A percentile compares a stretch with the other conserved stretches of the same genome.
phyloP scores from a whole-genome alignment of 176 grass and related monocot genomes.

The Aegilops speltoides region DNA sequence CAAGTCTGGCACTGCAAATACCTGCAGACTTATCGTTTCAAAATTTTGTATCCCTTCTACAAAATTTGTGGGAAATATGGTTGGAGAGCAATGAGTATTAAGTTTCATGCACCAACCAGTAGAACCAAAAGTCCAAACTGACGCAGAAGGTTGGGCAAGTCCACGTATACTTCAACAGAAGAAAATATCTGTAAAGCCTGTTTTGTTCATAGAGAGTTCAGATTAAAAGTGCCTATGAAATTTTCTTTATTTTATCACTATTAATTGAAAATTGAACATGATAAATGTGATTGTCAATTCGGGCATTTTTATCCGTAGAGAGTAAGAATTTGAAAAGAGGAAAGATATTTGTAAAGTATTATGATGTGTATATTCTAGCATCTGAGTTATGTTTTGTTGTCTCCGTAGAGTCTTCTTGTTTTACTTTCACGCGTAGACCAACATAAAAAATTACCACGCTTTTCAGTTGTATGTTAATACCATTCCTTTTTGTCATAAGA shows the following conservation, averaged over 20 bases:
- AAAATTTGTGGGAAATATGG: not conserved
- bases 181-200: not conserved
- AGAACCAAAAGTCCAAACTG: not conserved
- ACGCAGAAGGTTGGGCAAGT: not conserved
- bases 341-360: not conserved
- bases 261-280: not conserved
- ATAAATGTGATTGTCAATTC: not conserved
- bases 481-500: not conserved
- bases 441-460: not conserved
- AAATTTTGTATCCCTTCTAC: not conserved
- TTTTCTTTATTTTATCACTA: not conserved
- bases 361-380: not conserved
- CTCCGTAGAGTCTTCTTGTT: conserved; percentile 15
- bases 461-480: not conserved
- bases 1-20: not conserved
- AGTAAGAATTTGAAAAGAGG: not conserved
- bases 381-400: not conserved
- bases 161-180: not conserved
- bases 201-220: not conserved
- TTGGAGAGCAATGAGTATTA: not conserved
- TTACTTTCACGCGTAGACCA: not conserved
- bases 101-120: not conserved
- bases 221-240: not conserved
- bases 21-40: not conserved
- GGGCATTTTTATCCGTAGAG: not conserved